Percentiles rank a stretch among this genome's conserved stretches.
phyloP scores from a whole-genome alignment of 2,329 filamentous ascomycete genomes.

The Cladorrhinum sp. region DNA sequence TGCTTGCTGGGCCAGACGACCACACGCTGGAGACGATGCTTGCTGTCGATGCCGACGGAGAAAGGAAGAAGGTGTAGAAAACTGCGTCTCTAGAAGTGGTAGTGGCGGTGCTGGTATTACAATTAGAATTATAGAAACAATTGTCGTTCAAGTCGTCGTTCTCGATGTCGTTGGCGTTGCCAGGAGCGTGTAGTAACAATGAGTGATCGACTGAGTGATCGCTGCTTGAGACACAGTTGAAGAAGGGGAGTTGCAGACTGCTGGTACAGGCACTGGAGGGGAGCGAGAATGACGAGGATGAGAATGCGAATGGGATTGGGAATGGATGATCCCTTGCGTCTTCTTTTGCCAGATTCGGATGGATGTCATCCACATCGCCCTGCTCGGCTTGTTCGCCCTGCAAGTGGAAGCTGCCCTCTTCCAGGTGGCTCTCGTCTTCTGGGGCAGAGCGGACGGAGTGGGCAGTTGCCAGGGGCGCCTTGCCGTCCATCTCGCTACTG shows the following conservation, averaged over 20 bases:
- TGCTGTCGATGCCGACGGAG: conserved; percentile 25
- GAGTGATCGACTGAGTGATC: neutral
- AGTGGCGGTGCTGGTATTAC: neutral
- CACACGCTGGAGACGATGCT: conserved; percentile 19
- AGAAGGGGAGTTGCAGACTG: conserved; percentile 20
- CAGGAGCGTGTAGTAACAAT: neutral
- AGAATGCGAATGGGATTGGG: too few relatives aligned
- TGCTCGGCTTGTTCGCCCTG: conserved; percentile 12
- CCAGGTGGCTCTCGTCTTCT: conserved; percentile 19
- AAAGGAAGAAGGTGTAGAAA: conserved; percentile 24
- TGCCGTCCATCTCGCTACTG: conserved; percentile 29
- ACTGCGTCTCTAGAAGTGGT: neutral
- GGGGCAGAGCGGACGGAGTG: conserved; percentile 10
- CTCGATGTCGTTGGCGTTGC: neutral
- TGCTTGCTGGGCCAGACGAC: conserved; percentile 10
- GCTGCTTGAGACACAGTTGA: conserved; percentile 15
- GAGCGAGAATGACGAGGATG: neutral
- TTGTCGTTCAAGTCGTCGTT: neutral
- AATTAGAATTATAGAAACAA: neutral
- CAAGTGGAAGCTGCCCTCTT: conserved; percentile 20
- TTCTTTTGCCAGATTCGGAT: neutral
- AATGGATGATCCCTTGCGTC: conserved; percentile 15
- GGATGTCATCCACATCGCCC: conserved; percentile 19
- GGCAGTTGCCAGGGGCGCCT: conserved; percentile 11
- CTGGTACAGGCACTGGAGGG: conserved; percentile 7